These are phyloP conservation scores for Mycena albidolilacea DNA, from an alignment of 768 basidiomycete species.

Conservation along the genomic window DNA sequence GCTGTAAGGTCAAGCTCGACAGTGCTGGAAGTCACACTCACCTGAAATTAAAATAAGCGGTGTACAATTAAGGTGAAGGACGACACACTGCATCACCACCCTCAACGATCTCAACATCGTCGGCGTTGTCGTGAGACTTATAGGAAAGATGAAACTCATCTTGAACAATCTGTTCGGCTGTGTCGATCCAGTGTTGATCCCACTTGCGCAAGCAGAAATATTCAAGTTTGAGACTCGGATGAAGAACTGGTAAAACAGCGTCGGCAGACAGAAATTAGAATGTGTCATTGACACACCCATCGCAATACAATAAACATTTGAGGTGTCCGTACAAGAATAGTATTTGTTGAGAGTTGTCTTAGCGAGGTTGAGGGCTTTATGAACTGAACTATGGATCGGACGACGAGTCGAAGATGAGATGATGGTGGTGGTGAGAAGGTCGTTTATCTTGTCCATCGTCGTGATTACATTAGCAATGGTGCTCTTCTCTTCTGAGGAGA, in stretches of 20 bases:
- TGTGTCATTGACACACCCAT: background rate
- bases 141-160: background rate
- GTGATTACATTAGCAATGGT: too few relatives aligned
- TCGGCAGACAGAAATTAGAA: background rate
- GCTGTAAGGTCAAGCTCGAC: background rate
- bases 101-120: background rate
- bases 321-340: background rate
- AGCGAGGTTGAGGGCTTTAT: too few relatives aligned
- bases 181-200: constrained; percentile 1
- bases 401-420: too few relatives aligned
- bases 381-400: too few relatives aligned
- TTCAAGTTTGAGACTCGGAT: constrained; percentile 2
- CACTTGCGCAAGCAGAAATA: background rate
- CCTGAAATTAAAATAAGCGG: background rate
- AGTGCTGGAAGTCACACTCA: background rate
- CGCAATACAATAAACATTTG: constrained; percentile 2
- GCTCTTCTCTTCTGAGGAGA: too few relatives aligned
- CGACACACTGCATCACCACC: background rate
- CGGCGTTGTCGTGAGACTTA: background rate
- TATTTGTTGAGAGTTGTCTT: too few relatives aligned
- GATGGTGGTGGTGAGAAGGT: too few relatives aligned
- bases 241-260: background rate
- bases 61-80: background rate
- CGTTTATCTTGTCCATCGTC: too few relatives aligned
- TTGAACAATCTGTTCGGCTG: background rate